Conservation (phyloP, 23 red algal genomes). For the Pyropia haitanensis region DNA sequence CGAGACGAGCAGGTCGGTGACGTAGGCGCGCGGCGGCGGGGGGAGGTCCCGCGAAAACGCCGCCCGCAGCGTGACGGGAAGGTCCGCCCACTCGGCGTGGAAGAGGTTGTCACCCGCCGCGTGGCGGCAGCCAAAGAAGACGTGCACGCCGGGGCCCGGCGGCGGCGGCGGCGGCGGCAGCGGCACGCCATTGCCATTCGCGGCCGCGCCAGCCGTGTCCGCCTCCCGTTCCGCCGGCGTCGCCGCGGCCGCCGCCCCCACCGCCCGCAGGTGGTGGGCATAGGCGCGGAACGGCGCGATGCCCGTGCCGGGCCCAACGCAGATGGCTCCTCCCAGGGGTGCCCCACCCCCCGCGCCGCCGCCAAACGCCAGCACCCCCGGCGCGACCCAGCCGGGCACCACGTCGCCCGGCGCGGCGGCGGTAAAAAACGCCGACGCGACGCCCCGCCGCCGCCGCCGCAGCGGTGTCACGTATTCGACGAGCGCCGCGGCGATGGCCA, state of each 20-base stretch:
- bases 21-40: too few relatives aligned
- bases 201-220: background rate
- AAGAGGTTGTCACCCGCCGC: slow-evolving; percentile 57
- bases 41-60: slow-evolving; percentile 58
- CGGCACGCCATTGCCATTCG: background rate
- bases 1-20: background rate
- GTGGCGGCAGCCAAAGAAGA: slow-evolving; percentile 78
- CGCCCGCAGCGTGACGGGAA: slow-evolving; percentile 11
- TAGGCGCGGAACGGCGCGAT: slow-evolving; percentile 79
- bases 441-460: slow-evolving; percentile 37
- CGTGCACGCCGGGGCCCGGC: background rate
- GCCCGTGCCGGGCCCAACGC: slow-evolving; percentile 84
- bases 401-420: slow-evolving; percentile 17
- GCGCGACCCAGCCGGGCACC: slow-evolving; percentile 47
- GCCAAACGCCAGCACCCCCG: slow-evolving; percentile 34
- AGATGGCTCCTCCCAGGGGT: slow-evolving; percentile 3
- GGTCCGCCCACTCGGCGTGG: slow-evolving; percentile 29
- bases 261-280: slow-evolving; percentile 1
- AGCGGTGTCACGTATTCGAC: slow-evolving; percentile 53
- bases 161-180: background rate
- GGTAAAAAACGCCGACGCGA: slow-evolving; percentile 53
- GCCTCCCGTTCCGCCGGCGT: background rate
- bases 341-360: background rate
- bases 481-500: slow-evolving; percentile 60
- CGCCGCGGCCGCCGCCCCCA: background rate